Evolutionary conservation across 176 grass and related monocot genomes (phyloP).

Genomic region (Saccharum spontaneum): DNA sequence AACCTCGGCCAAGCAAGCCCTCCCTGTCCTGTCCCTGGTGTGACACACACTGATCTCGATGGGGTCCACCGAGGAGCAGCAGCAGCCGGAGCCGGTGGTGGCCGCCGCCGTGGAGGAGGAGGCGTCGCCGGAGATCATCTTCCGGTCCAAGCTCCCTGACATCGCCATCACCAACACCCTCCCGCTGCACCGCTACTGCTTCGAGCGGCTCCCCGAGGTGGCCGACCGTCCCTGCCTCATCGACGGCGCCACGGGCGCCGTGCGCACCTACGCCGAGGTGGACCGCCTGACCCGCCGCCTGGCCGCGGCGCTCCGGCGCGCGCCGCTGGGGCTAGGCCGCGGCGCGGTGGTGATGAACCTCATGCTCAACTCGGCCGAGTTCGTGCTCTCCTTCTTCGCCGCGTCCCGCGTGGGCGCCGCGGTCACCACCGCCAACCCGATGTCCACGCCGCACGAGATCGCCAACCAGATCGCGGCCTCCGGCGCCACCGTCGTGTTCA

Average conservation of each 20-base stretch:
- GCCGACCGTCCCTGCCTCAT: conserved; percentile 32
- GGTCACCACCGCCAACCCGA: conserved; percentile 71
- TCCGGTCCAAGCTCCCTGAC: conserved; percentile 43
- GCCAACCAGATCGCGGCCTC: conserved; percentile 47
- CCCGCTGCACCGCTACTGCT: conserved; percentile 45
- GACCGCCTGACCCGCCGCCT: conserved; percentile 32
- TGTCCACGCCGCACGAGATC: conserved; percentile 62
- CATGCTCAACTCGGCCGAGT: conserved; percentile 65
- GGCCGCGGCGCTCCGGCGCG: conserved; percentile 20
- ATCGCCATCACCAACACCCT: conserved; percentile 57
- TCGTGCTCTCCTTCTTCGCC: conserved; percentile 66
- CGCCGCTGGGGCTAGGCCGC: conserved; percentile 34
- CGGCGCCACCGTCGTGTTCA: conserved; percentile 54
- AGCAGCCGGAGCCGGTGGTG: background rate
- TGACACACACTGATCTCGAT: conserved; percentile 21
- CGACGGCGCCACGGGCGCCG: conserved; percentile 38
- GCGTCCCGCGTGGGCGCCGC: conserved; percentile 52
- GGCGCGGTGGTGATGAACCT: conserved; percentile 67
- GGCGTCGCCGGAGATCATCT: conserved; percentile 39
- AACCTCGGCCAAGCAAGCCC: background rate
- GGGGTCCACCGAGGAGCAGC: background rate
- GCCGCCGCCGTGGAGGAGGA: background rate
- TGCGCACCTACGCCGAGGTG: conserved; percentile 40
- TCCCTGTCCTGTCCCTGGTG: background rate
- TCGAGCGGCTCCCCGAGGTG: conserved; percentile 53